Evolutionary conservation across 176 grass and related monocot species (phyloP), one percentile per base, ranked within the genome.

Genomic region (Oryza rufipogon): DNA sequence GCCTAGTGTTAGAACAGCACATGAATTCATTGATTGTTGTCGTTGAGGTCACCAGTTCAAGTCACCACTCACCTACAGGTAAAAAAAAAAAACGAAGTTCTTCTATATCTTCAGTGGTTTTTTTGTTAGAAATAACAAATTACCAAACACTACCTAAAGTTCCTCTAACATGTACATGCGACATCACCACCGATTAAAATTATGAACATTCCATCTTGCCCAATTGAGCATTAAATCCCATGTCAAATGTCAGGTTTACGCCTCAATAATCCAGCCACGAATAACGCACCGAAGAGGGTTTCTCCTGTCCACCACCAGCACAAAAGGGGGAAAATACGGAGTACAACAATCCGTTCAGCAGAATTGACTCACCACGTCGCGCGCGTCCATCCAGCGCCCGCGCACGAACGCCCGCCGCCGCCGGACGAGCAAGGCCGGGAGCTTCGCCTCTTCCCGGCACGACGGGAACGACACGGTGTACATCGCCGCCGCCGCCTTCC

Each of bases 381-480:
- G 65, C 60, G 83, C 49, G 9, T 79, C 68, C 9, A 93, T 25
- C 90, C 88, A 96, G 2, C 14, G 75, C 16, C 86, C 83, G 44
- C 76, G 80, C 42, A 84, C 61, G 66, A 82, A 91, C 47, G 83
- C 64, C 19, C 81, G 73, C 20, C 85, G 81, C 44, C 68, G 88
- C 14, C 94, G 84, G 65, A 92, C 80, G 13, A 79, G 73, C 19
- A 79, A 88, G 2, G 76, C 71, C 33, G 23, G 41, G 75, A 91
- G 71, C 51, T 81, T 44, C 25, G 83, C 9, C 51, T 74, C 68
- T 41, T 87, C 74, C 74, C 84, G 87, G 47, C 84, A 54, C 30
- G 66, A 71, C 13, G 91, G 94, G 47, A 96, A 41, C 6, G 81
- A 83, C 42, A 96, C 91, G 6, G 51, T 36, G 65, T 87, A 96